phyloP scores from a whole-genome alignment of 768 basidiomycete genomes.

The Agaricus subrufescens region DNA sequence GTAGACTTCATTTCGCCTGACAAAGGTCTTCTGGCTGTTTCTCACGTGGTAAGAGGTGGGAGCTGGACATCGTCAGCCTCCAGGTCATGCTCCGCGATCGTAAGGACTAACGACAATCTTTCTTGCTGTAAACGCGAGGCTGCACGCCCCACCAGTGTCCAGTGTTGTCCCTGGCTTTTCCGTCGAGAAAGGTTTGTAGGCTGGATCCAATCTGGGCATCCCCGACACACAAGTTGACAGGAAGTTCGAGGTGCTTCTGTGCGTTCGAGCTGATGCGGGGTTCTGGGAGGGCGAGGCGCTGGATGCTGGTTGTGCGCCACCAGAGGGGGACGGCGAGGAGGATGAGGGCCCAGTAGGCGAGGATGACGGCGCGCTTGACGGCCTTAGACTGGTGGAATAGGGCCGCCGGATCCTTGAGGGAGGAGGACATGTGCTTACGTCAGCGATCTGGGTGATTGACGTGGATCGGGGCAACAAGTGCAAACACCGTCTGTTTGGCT shows the following conservation, averaged over 20 bases:
- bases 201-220: slow-evolving; percentile 1
- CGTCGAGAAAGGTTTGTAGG: slow-evolving; percentile 20
- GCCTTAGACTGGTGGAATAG: slow-evolving; percentile 47
- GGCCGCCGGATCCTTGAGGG: slow-evolving; percentile 41
- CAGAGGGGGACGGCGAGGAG: slow-evolving; percentile 82
- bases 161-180: slow-evolving; percentile 22
- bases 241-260: slow-evolving; percentile 38
- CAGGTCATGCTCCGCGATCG: not conserved
- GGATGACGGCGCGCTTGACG: slow-evolving; percentile 56
- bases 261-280: slow-evolving; percentile 51
- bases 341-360: slow-evolving; percentile 75
- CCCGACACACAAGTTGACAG: slow-evolving; percentile 35
- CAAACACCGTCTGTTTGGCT: slow-evolving; percentile 22
- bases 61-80: slow-evolving; percentile 1
- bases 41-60: not conserved
- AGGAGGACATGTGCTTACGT: slow-evolving; percentile 11
- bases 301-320: slow-evolving; percentile 92
- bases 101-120: slow-evolving; percentile 4
- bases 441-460: slow-evolving; percentile 11
- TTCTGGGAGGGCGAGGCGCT: slow-evolving; percentile 70
- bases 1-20: slow-evolving; percentile 4
- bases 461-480: slow-evolving; percentile 20
- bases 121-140: not conserved
- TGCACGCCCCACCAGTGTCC: slow-evolving; percentile 8
- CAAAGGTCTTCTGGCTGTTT: not conserved